Percentiles rank a stretch among this genome's conserved stretches.
Conservation (phyloP, 2,329 filamentous ascomycete genomes). For the Rutstroemia sp. region DNA sequence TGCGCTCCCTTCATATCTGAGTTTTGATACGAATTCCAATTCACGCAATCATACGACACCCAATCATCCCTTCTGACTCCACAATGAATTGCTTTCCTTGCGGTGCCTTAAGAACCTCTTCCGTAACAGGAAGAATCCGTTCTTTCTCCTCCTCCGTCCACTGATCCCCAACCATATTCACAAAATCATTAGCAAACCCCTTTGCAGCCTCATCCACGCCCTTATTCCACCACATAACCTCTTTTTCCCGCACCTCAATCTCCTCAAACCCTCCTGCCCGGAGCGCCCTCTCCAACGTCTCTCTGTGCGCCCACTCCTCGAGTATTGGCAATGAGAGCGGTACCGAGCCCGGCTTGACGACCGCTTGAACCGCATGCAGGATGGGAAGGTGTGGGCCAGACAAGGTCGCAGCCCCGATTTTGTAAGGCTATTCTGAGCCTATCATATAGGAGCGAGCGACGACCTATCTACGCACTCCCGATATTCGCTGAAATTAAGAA, state of each 20-base stretch:
- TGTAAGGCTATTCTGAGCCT: too few relatives aligned
- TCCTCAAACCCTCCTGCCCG: not conserved
- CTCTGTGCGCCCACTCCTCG: not conserved
- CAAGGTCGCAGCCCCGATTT: too few relatives aligned
- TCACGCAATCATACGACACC: not conserved
- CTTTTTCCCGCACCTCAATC: not conserved
- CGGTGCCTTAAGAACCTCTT: not conserved
- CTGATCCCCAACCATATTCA: not conserved
- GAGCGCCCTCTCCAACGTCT: not conserved
- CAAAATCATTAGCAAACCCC: not conserved
- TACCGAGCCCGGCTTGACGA: not conserved
- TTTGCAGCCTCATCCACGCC: not conserved
- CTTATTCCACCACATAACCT: not conserved
- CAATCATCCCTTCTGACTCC: not conserved
- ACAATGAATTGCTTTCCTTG: not conserved
- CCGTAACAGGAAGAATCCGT: not conserved
- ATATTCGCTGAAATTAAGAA: too few relatives aligned
- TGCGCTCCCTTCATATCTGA: not conserved
- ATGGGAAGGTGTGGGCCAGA: too few relatives aligned
- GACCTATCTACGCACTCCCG: too few relatives aligned
- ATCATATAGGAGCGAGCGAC: too few relatives aligned
- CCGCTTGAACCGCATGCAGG: not conserved
- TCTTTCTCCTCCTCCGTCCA: not conserved
- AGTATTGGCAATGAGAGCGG: not conserved
- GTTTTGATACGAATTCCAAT: not conserved